Conservation (phyloP, 108 stramenopile species). For the Fistulifera pelliculosa region DNA sequence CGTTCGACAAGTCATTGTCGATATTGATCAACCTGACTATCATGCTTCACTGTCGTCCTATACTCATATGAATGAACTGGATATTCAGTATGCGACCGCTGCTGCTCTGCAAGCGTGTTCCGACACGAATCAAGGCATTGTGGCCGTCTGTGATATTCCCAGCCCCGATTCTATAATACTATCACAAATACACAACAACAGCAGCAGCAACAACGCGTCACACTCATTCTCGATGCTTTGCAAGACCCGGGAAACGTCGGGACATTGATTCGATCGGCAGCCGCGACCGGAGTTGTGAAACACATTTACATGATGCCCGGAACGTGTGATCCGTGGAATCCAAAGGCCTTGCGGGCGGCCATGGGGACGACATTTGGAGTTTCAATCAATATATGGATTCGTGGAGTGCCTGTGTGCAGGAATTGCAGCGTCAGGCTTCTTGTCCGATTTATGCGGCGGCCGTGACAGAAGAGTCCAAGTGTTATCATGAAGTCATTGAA, state of each 20-base stretch:
- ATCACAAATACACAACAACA: not conserved
- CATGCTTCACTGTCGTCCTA: constrained; percentile 13
- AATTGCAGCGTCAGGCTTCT: constrained; percentile 18
- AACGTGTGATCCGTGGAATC: constrained; percentile 80
- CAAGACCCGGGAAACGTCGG: constrained; percentile 87
- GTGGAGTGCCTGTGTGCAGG: constrained; percentile 24
- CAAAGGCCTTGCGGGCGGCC: constrained; percentile 70
- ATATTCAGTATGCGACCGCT: constrained; percentile 39
- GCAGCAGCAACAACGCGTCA: constrained; percentile 24
- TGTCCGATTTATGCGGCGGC: constrained; percentile 56
- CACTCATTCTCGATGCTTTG: constrained; percentile 74
- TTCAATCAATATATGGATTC: constrained; percentile 33
- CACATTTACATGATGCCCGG: constrained; percentile 53
- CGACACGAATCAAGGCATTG: constrained; percentile 75
- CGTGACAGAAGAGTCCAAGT: constrained; percentile 28
- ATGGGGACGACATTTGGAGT: constrained; percentile 78
- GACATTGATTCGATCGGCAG: constrained; percentile 55
- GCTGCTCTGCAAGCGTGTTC: constrained; percentile 48
- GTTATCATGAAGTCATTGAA: constrained; percentile 35
- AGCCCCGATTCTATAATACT: not conserved
- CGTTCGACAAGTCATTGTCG: constrained; percentile 57
- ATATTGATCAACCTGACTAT: constrained; percentile 15
- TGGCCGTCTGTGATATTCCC: constrained; percentile 70
- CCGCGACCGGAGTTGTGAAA: constrained; percentile 56
- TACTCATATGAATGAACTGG: constrained; percentile 13